These are phyloP conservation scores for Pichia sp. DNA, from an alignment of 1,139 yeast species.

Conservation along the genomic window DNA sequence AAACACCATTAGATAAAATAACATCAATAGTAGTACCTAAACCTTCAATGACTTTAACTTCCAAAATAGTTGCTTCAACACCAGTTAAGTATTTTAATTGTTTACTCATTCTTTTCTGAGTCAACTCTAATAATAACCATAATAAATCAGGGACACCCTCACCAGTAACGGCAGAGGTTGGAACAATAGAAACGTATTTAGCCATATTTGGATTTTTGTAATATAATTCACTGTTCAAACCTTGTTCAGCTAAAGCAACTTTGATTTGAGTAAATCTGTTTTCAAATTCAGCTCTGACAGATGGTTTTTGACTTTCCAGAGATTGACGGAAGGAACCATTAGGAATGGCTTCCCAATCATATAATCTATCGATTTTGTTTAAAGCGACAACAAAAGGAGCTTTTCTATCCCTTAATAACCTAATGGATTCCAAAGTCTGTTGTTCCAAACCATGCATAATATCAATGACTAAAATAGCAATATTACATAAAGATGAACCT, in stretches of 20 bases:
- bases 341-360: conserved; percentile 87
- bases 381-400: conserved; percentile 97
- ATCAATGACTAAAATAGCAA: conserved; percentile 96
- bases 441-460: conserved; percentile 99
- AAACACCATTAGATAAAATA: conserved; percentile 87
- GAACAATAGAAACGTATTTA: conserved; percentile 91
- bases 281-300: conserved; percentile 90
- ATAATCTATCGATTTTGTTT: conserved; percentile 94
- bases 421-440: conserved; percentile 91
- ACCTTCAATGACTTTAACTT: conserved; percentile 98
- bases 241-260: conserved; percentile 94
- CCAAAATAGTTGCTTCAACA: conserved; percentile 93
- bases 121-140: conserved; percentile 89
- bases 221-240: conserved; percentile 94
- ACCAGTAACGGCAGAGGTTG: conserved; percentile 98
- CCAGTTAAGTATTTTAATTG: conserved; percentile 94
- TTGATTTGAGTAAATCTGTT: conserved; percentile 81
- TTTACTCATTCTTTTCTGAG: conserved; percentile 98
- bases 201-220: conserved; percentile 91
- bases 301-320: conserved; percentile 66
- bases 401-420: conserved; percentile 88
- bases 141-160: conserved; percentile 99
- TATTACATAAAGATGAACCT: conserved; percentile 98
- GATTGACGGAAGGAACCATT: conserved; percentile 96
- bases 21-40: conserved; percentile 98